These are phyloP conservation scores for Phylloporus sp. DNA, from an alignment of 768 basidiomycete genomes.

Conservation along the genomic window DNA sequence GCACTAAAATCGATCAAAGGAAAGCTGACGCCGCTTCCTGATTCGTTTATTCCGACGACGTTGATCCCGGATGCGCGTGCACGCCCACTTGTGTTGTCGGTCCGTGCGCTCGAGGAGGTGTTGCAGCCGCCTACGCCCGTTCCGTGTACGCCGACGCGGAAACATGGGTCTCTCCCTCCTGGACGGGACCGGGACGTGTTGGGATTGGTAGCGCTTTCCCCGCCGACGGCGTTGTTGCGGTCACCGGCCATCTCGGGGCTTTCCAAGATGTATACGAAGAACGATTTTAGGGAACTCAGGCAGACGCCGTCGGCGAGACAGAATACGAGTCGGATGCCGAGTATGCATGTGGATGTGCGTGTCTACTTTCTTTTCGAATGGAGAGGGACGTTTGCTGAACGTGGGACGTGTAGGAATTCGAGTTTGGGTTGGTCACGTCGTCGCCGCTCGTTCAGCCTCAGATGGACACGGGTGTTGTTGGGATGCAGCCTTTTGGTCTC, in stretches of 20 bases:
- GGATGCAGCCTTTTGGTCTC: slow-evolving; percentile 23
- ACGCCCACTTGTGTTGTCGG: slow-evolving; percentile 35
- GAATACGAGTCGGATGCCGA: slow-evolving; percentile 83
- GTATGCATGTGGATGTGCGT: slow-evolving; percentile 75
- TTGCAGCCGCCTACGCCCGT: slow-evolving; percentile 36
- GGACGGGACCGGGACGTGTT: slow-evolving; percentile 34
- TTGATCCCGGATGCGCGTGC: slow-evolving; percentile 32
- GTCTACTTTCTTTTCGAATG: slow-evolving; percentile 10
- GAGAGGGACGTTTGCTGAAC: too few species aligned
- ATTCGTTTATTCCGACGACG: slow-evolving; percentile 23
- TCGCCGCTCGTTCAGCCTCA: slow-evolving; percentile 32
- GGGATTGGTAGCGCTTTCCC: slow-evolving; percentile 61
- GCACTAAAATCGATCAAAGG: slow-evolving; percentile 32
- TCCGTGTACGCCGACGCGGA: slow-evolving; percentile 54
- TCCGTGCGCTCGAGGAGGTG: slow-evolving; percentile 45
- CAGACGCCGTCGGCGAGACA: slow-evolving; percentile 63
- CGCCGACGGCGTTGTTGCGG: slow-evolving; percentile 62
- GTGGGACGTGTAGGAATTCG: slow-evolving; percentile 28
- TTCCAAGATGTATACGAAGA: slow-evolving; percentile 76
- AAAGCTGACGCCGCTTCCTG: slow-evolving; percentile 27
- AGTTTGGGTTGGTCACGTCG: slow-evolving; percentile 24
- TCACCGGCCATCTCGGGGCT: slow-evolving; percentile 71
- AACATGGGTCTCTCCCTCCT: slow-evolving; percentile 25
- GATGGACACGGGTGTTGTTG: slow-evolving; percentile 17
- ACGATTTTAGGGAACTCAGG: slow-evolving; percentile 76